Evolutionary conservation across 1,284 basidiomycete species (phyloP).

Genomic region (Austroboletus rostrupii): DNA sequence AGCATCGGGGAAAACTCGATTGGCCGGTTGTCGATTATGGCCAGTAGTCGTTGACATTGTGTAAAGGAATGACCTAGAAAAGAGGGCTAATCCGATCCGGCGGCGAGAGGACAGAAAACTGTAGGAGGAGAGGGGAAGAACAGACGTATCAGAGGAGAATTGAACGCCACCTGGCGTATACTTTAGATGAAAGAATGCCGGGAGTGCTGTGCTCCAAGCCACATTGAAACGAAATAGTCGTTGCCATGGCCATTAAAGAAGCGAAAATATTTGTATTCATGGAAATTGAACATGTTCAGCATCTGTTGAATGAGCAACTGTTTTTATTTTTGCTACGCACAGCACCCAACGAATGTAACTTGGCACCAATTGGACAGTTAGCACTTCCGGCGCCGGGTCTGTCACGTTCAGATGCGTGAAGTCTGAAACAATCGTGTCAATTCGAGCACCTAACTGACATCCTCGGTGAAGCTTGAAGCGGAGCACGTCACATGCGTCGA

Average conservation of each 20-base stretch:
- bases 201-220: background rate
- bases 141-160: background rate
- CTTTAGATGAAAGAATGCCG: background rate
- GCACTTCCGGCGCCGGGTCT: no score
- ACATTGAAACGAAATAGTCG: background rate
- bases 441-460: no score
- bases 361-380: no score
- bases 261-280: background rate
- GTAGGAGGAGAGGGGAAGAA: background rate
- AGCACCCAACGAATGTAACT: no score
- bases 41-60: conserved; percentile 1
- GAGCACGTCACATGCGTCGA: no score
- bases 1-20: background rate
- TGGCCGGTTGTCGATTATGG: background rate
- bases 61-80: conserved; percentile 6
- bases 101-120: background rate
- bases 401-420: no score
- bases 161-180: background rate
- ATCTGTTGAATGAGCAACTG: background rate
- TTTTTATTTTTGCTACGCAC: background rate
- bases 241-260: background rate
- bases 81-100: conserved; percentile 2
- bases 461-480: no score
- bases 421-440: no score
- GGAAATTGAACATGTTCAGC: background rate